phyloP scores from a whole-genome alignment of 2,329 filamentous ascomycete species.

The Ophiostoma himal-ulmi region DNA sequence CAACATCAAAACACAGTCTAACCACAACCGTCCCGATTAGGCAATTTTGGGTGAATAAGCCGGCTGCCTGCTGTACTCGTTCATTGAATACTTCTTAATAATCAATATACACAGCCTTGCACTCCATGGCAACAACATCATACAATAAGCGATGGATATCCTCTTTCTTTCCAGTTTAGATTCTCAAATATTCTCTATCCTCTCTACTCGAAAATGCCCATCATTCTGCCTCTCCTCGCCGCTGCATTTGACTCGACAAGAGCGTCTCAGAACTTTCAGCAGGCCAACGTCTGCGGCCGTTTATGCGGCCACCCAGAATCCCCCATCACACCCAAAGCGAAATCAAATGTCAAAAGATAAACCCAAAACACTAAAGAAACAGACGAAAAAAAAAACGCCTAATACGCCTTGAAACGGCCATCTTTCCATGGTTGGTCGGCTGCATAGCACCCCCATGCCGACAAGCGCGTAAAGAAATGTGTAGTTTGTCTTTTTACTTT shows the following conservation, averaged over 20 bases:
- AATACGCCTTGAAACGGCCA: neutral
- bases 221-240: neutral
- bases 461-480: neutral
- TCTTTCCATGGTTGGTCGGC: neutral
- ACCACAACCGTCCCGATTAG: neutral
- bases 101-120: neutral
- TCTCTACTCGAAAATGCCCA: neutral
- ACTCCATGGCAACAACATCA: neutral
- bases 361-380: no score
- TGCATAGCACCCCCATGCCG: neutral
- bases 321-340: neutral
- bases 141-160: neutral
- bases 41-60: neutral
- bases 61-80: no score
- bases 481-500: neutral
- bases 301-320: neutral
- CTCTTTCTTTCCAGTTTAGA: neutral
- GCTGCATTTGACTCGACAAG: neutral
- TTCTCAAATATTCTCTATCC: neutral
- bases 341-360: no score
- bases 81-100: no score
- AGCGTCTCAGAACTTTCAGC: neutral
- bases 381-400: neutral
- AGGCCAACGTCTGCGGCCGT: neutral
- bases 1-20: no score